A percentile compares a stretch with the other conserved stretches of the same genome.
Conservation (phyloP, 768 basidiomycete species). For the Paxillus ammoniavirescens region DNA sequence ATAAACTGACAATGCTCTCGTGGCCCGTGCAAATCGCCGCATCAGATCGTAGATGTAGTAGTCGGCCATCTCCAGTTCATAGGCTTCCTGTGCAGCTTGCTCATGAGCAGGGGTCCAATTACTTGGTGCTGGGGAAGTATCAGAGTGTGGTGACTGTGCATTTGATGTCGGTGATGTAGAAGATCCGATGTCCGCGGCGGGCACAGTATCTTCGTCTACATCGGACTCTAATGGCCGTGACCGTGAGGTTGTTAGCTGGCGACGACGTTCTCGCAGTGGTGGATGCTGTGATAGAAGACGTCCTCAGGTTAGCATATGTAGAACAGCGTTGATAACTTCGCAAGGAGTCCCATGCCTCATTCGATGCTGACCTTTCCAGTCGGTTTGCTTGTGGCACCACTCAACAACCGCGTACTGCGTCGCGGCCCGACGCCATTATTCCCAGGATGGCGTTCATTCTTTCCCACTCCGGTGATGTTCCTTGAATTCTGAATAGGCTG, state of each 20-base stretch:
- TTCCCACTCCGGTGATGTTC: conserved; percentile 48
- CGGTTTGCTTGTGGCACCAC: conserved; percentile 53
- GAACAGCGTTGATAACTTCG: background rate
- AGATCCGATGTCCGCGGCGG: conserved; percentile 48
- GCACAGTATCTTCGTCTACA: conserved; percentile 59
- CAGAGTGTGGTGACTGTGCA: conserved; percentile 60
- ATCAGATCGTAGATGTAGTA: conserved; percentile 80
- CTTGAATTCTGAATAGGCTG: conserved; percentile 70
- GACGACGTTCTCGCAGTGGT: conserved; percentile 55
- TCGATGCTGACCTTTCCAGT: conserved; percentile 50
- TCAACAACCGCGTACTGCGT: conserved; percentile 72
- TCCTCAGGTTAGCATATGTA: conserved; percentile 12
- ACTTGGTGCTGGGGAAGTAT: conserved; percentile 61
- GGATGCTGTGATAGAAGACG: conserved; percentile 30
- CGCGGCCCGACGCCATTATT: conserved; percentile 51
- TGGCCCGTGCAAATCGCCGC: conserved; percentile 78
- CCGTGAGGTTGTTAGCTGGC: conserved; percentile 50
- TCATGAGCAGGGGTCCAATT: conserved; percentile 67
- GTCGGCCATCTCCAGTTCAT: conserved; percentile 74
- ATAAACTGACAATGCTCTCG: conserved; percentile 71
- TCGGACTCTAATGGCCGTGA: conserved; percentile 70
- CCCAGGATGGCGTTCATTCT: conserved; percentile 46
- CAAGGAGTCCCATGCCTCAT: background rate
- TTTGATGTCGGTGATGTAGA: conserved; percentile 61
- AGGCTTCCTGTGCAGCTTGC: conserved; percentile 67